phyloP scores from a whole-genome alignment of 139 green algal genomes.

The Pleodorina starrii region DNA sequence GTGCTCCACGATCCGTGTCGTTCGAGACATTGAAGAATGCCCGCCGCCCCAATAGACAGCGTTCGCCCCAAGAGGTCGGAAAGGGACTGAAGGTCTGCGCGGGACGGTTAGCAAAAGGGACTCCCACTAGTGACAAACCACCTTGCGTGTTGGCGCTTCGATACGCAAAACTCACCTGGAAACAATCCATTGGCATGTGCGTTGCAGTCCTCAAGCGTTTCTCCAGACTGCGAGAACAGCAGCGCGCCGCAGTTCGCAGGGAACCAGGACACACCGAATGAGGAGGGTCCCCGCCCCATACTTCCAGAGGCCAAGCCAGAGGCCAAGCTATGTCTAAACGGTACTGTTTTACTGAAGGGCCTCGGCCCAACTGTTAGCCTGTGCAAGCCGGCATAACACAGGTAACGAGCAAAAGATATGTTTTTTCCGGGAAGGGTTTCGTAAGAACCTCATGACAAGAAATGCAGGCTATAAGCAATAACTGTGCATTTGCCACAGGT shows the following conservation, averaged over 20 bases:
- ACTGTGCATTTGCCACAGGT: too few relatives aligned
- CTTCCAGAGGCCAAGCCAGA: not conserved
- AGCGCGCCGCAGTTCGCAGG: not conserved
- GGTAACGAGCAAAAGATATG: too few relatives aligned
- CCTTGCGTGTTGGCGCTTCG: not conserved
- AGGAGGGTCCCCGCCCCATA: not conserved
- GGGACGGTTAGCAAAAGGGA: too few relatives aligned
- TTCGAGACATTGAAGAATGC: not conserved
- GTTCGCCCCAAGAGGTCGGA: not conserved
- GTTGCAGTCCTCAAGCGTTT: constrained; percentile 9
- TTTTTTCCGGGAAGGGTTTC: too few relatives aligned
- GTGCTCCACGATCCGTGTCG: not conserved
- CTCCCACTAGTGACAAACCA: constrained; percentile 1
- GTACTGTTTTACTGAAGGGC: not conserved
- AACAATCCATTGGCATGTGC: not conserved
- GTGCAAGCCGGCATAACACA: not conserved
- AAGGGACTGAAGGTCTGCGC: not conserved
- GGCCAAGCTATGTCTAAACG: too few relatives aligned
- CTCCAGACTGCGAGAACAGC: constrained; percentile 6
- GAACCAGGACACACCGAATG: constrained; percentile 2
- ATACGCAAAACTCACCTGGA: not conserved
- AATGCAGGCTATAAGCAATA: too few relatives aligned
- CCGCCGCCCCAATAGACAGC: not conserved
- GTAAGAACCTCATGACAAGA: too few relatives aligned
- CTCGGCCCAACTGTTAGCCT: not conserved